These are phyloP conservation scores for Xylaria cubensis DNA, from an alignment of 495 filamentous ascomycete species.

Conservation along the genomic window DNA sequence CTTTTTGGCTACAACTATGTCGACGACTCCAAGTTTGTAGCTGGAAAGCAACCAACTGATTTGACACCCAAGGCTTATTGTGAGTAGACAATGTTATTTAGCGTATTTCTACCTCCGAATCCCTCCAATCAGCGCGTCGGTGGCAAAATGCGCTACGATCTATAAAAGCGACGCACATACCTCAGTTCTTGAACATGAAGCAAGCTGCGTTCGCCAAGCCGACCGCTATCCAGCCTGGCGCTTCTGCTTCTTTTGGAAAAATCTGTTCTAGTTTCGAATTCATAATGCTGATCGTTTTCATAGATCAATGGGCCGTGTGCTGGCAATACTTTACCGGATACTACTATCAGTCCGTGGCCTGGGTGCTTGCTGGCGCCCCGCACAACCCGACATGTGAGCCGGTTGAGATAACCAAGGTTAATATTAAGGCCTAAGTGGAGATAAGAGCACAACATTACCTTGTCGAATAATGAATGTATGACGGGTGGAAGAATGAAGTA, in stretches of 20 bases:
- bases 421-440: neutral
- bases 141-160: neutral
- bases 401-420: constrained; percentile 49
- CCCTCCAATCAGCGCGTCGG: neutral
- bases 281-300: constrained; percentile 16
- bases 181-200: neutral
- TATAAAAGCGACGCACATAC: neutral
- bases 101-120: neutral
- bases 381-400: constrained; percentile 63
- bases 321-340: constrained; percentile 57
- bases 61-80: constrained; percentile 30
- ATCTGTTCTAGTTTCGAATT: neutral
- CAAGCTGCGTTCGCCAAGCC: neutral
- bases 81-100: constrained; percentile 2
- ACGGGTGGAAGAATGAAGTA: neutral
- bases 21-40: constrained; percentile 48
- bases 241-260: neutral
- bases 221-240: neutral
- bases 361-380: constrained; percentile 53
- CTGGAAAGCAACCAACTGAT: constrained; percentile 30
- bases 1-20: constrained; percentile 54
- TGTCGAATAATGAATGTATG: neutral
- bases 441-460: neutral
- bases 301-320: constrained; percentile 60
- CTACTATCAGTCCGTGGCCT: constrained; percentile 58